A percentile compares a stretch with the other conserved stretches of the same genome.
Evolutionary conservation across 345 rosid species (phyloP).

Genomic region (Heritiera littoralis): DNA sequence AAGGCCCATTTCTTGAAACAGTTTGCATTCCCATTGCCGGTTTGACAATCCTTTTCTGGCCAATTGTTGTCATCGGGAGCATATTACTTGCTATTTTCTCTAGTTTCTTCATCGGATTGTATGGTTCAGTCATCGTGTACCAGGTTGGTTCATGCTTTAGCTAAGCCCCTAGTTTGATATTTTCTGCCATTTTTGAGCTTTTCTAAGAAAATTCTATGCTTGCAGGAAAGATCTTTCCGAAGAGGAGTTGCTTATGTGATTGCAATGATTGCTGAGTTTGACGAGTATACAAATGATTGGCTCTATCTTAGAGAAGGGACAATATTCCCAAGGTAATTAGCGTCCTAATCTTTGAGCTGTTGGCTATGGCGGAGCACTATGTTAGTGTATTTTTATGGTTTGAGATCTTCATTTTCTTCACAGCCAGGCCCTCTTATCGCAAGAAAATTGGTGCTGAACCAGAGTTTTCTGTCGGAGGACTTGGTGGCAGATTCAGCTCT

Average conservation of each 20-base stretch:
- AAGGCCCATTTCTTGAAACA: conserved; percentile 82
- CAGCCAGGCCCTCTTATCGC: conserved; percentile 74
- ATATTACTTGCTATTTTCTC: conserved; percentile 52
- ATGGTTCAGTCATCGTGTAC: conserved; percentile 71
- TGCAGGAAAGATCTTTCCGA: conserved; percentile 75
- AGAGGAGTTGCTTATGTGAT: conserved; percentile 82
- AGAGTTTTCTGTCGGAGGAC: conserved; percentile 52
- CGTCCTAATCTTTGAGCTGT: conserved; percentile 11
- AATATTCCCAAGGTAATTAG: conserved; percentile 72
- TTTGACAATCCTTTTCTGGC: conserved; percentile 79
- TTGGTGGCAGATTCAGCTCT: conserved; percentile 35
- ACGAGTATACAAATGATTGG: conserved; percentile 86
- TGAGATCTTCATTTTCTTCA: conserved; percentile 18
- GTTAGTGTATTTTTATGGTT: conserved; percentile 26
- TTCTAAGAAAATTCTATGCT: background rate
- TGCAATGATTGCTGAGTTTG: conserved; percentile 87
- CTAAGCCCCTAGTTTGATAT: background rate
- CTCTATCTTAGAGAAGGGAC: conserved; percentile 86
- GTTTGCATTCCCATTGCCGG: conserved; percentile 84
- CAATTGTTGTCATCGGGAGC: conserved; percentile 71
- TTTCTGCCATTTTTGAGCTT: too few relatives aligned
- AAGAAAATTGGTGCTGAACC: conserved; percentile 46
- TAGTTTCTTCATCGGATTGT: conserved; percentile 70
- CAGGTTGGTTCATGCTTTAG: conserved; percentile 44
- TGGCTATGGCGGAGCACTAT: background rate